Conservation (phyloP, 768 basidiomycete genomes). For the Gautieria morchelliformis region DNA sequence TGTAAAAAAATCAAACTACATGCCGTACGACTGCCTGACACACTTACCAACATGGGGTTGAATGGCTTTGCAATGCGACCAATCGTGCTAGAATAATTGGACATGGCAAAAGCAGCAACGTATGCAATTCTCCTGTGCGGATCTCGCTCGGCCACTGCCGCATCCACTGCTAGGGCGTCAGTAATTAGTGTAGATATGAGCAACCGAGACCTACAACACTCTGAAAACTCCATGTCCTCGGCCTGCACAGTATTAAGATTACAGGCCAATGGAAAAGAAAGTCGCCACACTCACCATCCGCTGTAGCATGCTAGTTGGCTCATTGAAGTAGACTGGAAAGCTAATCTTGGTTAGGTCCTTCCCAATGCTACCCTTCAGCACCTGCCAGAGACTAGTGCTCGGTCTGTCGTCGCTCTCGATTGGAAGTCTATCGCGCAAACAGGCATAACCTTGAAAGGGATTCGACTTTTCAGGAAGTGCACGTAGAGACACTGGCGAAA, state of each 20-base stretch:
- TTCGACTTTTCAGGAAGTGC: slow-evolving; percentile 24
- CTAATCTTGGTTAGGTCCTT: slow-evolving; percentile 95
- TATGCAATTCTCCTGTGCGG: slow-evolving; percentile 79
- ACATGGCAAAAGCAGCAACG: slow-evolving; percentile 96
- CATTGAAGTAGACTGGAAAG: slow-evolving; percentile 90
- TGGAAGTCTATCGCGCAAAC: slow-evolving; percentile 50
- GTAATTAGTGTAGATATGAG: not conserved
- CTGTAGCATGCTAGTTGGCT: slow-evolving; percentile 94
- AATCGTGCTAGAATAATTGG: slow-evolving; percentile 93
- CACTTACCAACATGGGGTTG: slow-evolving; percentile 83
- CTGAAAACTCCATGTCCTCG: slow-evolving; percentile 97
- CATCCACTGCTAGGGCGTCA: slow-evolving; percentile 50
- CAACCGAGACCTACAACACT: slow-evolving; percentile 55
- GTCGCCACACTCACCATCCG: slow-evolving; percentile 54
- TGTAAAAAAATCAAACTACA: slow-evolving; percentile 19
- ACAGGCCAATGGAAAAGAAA: not conserved
- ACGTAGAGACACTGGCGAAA: slow-evolving; percentile 15
- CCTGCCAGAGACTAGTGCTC: slow-evolving; percentile 86
- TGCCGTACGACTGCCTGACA: not conserved
- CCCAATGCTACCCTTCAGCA: slow-evolving; percentile 90
- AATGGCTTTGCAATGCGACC: slow-evolving; percentile 96
- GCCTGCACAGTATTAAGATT: slow-evolving; percentile 31
- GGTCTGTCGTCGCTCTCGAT: slow-evolving; percentile 73
- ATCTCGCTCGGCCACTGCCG: slow-evolving; percentile 68
- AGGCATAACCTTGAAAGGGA: slow-evolving; percentile 59